Base-by-base conservation (phyloP, 75 land plant species). In the Adiantum capillusveneris region DNA sequence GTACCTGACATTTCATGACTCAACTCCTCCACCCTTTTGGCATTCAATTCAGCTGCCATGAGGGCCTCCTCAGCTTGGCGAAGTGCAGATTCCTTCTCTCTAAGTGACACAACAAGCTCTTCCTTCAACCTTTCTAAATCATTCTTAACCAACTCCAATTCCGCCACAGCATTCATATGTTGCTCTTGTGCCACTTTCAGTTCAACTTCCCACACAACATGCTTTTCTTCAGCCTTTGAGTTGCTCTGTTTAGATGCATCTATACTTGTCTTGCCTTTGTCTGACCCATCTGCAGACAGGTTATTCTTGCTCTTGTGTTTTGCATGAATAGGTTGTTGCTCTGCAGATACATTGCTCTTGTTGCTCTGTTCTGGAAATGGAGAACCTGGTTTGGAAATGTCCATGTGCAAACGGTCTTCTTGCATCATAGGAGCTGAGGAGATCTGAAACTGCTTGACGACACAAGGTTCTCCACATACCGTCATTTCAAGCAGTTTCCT, bases 151-250 rank as follows among this genome's bases (percentile, higher is more conserved):
- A 68, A 42, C 68, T 78, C 67, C 53, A 87, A 62, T 41, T 91
- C 93, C 19, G 72, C 39, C 36, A 72, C 42, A 14, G 84, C 88
- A 19, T 74, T 53, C 17, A 49, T 31, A 56, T 84, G 76, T 44
- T 82, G 80, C 29, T 68, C 72, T 54, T 59, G 61, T 1, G 85
- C 85, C 60, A 75, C 81, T 41, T 90, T 81, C 29, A 90, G 61
- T 60, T 87, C 87, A 27, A 75, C 73, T 62, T 78, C 74, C 58
- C 78, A 79, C 37, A 77, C 93, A 25, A 77, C 71, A 64, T 80
- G 79, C 12, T 65, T 76, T 48, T 79, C 83, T 56, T 77, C 72
- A 22, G 81, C 72, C 30, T 28, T 27, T 3, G 31, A 16, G 16
- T 77, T 70, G 29, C 90, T 83, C 75, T 86, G 78, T 59, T 86